These are phyloP conservation scores for Microdochium nivale DNA, from an alignment of 2,329 filamentous ascomycete species.

Conservation along the genomic window DNA sequence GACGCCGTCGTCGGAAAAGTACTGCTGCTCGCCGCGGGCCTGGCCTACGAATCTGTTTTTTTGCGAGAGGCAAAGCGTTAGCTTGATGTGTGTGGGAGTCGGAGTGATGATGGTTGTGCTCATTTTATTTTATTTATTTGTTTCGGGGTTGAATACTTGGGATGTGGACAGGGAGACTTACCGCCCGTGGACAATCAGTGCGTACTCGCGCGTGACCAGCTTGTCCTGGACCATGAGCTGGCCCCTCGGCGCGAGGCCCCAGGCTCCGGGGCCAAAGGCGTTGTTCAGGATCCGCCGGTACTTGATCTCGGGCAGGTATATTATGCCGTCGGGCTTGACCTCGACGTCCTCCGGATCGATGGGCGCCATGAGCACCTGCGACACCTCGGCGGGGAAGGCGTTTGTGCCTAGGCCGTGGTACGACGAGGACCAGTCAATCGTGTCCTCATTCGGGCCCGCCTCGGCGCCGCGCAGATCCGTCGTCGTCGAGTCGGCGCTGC, in stretches of 20 bases:
- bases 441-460: conserved; percentile 1
- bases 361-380: conserved; percentile 58
- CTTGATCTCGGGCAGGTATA: conserved; percentile 97
- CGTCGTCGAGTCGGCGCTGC: background rate
- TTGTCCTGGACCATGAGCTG: conserved; percentile 79
- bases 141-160: background rate
- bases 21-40: conserved; percentile 88
- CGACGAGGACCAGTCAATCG: conserved; percentile 71
- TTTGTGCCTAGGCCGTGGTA: conserved; percentile 69
- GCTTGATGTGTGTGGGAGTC: background rate
- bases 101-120: background rate
- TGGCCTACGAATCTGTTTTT: conserved; percentile 74
- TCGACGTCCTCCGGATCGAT: conserved; percentile 73
- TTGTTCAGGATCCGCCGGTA: conserved; percentile 84
- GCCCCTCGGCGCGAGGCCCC: conserved; percentile 84
- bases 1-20: conserved; percentile 83
- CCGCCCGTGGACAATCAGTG: conserved; percentile 80
- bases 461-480: conserved; percentile 3
- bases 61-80: conserved; percentile 1
- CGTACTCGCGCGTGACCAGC: conserved; percentile 83
- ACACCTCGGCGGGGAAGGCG: conserved; percentile 63
- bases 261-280: conserved; percentile 90
- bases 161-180: conserved; percentile 32
- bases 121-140: background rate
- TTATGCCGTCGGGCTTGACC: conserved; percentile 93